Conservation (phyloP, 1,284 basidiomycete genomes). For the Ustilago sp. region DNA sequence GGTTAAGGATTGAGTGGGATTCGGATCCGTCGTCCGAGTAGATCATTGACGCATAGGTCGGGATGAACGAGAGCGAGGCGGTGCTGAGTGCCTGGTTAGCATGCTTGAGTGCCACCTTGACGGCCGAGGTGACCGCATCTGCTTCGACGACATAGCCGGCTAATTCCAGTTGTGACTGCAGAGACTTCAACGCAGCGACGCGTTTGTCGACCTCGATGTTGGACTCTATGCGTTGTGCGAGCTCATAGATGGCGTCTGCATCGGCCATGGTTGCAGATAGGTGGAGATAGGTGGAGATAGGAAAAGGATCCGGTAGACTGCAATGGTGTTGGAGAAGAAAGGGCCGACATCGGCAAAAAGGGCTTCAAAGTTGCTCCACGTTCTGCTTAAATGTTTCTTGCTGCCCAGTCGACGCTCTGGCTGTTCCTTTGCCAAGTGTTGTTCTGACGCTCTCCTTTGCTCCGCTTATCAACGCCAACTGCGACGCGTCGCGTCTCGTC, state of each 20-base stretch:
- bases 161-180: slow-evolving; percentile 40
- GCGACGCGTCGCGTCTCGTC: slow-evolving; percentile 23
- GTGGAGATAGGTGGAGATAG: neutral
- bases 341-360: neutral
- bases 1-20: slow-evolving; percentile 35
- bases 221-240: slow-evolving; percentile 43
- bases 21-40: slow-evolving; percentile 33
- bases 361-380: neutral
- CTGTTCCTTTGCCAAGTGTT: slow-evolving; percentile 10
- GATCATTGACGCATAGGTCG: slow-evolving; percentile 56
- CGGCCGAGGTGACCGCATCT: slow-evolving; percentile 60
- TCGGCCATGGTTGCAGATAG: slow-evolving; percentile 32
- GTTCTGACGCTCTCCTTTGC: slow-evolving; percentile 9
- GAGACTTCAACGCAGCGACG: slow-evolving; percentile 33
- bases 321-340: neutral
- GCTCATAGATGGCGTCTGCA: slow-evolving; percentile 46
- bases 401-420: neutral
- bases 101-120: slow-evolving; percentile 81
- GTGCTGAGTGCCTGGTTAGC: slow-evolving; percentile 79
- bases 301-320: neutral
- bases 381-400: neutral
- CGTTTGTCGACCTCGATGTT: slow-evolving; percentile 51
- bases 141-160: slow-evolving; percentile 51
- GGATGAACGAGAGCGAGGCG: slow-evolving; percentile 64
- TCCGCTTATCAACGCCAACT: slow-evolving; percentile 4